Conservation (phyloP, 2,329 filamentous ascomycete species). For the Fusarium ramigenum region DNA sequence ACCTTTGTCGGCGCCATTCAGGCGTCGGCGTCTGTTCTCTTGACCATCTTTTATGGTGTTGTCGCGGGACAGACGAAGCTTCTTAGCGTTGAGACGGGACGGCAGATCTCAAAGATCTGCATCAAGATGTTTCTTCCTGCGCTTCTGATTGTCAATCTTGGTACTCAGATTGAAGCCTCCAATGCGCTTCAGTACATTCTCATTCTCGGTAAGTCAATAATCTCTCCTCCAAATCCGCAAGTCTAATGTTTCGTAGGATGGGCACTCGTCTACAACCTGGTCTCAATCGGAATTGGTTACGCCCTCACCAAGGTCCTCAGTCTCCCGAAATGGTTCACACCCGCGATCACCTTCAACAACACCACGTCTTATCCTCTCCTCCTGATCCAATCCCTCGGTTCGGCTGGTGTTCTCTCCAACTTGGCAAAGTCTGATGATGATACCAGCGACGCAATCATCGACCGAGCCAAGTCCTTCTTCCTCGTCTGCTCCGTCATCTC, state of each 20-base stretch:
- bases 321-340: constrained; percentile 28
- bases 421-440: constrained; percentile 25
- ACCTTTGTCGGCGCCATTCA: constrained; percentile 29
- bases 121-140: constrained; percentile 34
- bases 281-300: constrained; percentile 16
- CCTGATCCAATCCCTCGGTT: constrained; percentile 26
- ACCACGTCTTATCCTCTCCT: constrained; percentile 28
- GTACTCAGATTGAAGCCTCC: constrained; percentile 17
- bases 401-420: constrained; percentile 19
- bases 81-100: constrained; percentile 25
- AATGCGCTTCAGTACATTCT: constrained; percentile 18
- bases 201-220: constrained; percentile 3
- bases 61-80: constrained; percentile 22
- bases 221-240: fast-evolving
- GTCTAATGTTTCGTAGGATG: constrained; percentile 1
- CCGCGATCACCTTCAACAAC: constrained; percentile 28
- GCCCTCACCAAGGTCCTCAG: constrained; percentile 14
- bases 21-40: constrained; percentile 29
- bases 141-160: constrained; percentile 26
- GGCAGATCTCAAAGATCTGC: constrained; percentile 28
- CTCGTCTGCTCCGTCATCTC: constrained; percentile 30
- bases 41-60: constrained; percentile 30
- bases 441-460: constrained; percentile 11
- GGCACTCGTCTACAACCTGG: constrained; percentile 25
- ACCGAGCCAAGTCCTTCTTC: constrained; percentile 27